These are phyloP conservation scores for Erodium texanum DNA, from an alignment of 441 rosid genomes.

Conservation along the genomic window DNA sequence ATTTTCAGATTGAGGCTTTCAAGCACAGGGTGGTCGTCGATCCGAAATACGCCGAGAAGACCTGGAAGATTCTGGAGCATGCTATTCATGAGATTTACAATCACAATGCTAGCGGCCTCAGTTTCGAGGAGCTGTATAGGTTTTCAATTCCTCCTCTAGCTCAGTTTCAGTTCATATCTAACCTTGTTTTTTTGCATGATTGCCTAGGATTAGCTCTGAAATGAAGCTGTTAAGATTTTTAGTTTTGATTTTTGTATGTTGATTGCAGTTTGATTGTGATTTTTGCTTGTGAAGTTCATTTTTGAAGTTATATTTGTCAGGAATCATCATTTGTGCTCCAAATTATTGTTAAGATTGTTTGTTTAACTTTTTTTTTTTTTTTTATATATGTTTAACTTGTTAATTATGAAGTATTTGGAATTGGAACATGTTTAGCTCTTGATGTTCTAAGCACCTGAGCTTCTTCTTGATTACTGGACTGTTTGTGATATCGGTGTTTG, in stretches of 20 bases:
- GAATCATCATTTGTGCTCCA: not conserved
- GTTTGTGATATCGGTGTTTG: not conserved
- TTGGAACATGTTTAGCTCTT: not conserved
- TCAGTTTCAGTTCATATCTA: not conserved
- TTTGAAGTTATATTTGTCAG: not conserved
- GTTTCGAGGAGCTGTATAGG: conserved; percentile 95
- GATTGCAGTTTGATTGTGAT: not conserved
- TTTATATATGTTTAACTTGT: not conserved
- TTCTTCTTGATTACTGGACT: not conserved
- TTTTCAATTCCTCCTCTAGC: not conserved
- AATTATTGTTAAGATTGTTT: not conserved
- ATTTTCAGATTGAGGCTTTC: conserved; percentile 90
- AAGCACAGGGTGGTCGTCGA: conserved; percentile 89
- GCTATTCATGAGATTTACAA: conserved; percentile 84
- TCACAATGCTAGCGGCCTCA: conserved; percentile 93
- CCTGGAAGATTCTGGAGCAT: conserved; percentile 88
- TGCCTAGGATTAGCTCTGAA: not conserved
- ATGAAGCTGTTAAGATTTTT: not conserved
- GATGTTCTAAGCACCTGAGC: not conserved
- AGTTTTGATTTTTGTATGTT: no score
- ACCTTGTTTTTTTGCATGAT: not conserved
- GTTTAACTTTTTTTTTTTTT: no score
- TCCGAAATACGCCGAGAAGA: conserved; percentile 91
- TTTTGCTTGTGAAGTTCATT: no score
- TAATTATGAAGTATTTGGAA: not conserved